Base-by-base conservation (phyloP, 2,329 filamentous ascomycete genomes). In the Alternaria angustiovoidea region DNA sequence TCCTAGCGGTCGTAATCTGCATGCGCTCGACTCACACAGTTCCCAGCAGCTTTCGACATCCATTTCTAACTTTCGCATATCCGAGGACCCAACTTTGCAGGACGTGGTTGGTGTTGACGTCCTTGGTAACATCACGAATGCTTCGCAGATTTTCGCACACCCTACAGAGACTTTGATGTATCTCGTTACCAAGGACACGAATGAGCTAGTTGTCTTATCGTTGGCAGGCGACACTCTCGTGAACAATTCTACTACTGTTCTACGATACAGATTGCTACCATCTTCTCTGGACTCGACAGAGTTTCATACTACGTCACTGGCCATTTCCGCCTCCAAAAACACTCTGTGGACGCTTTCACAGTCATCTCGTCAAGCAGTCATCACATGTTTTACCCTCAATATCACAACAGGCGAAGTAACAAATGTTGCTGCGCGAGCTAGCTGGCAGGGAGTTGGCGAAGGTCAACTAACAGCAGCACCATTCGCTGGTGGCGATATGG, bases 261-360 rank as follows among this genome's bases (percentile, higher is more conserved):
- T 48, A 14, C 22, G 65, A 7, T 65, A 61, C 36, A 64, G 57
- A 11, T 26, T 69, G 5, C 58, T 69, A 7, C 65, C 65, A 2
- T 59, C 55, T 24, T 60, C 59, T 3, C 55, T 69, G 5, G 61
- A 69, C 18, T 34, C 54, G 5, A 46, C 48, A 9, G 58, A 57
- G 22, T 72, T 61, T 48, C 61, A 51, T 2, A 68, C 69, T 2
- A 53, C 62, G 2, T 60, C 62, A 1, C 26, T 72, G 5, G 60
- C 69, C 12, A 66, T 71, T 7, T 61, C 62, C 14, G 59, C 67
- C 9, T 69, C 69, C 3, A 66, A 63, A 26, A 43, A 30, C 2
- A 66, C 51, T 11, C 65, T 72, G 16, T 72, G 68, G 67, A 66
- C 69, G 2, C 58, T 72, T 5, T 69, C 69, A 7, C 66, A 65